phyloP scores from a whole-genome alignment of 108 stramenopile species.

The Schizochytrium sp. region DNA sequence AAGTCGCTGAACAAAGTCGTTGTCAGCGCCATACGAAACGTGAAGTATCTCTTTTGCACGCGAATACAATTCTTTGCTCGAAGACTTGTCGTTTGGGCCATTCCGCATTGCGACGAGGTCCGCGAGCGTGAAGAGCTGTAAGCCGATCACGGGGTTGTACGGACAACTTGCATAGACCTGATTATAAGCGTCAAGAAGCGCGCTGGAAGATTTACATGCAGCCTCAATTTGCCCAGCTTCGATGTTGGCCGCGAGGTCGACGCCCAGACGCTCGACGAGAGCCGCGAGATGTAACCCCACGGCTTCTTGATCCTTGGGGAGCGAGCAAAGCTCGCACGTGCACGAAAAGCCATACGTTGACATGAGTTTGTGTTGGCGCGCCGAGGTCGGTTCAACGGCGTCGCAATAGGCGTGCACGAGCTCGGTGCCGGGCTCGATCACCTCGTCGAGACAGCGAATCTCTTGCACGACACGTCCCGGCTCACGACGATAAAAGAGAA shows the following conservation, averaged over 20 bases:
- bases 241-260: conserved; percentile 30
- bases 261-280: conserved; percentile 44
- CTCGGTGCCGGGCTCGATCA: conserved; percentile 43
- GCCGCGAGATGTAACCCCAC: conserved; percentile 20
- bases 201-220: neutral
- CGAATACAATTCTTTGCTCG: neutral
- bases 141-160: conserved; percentile 49
- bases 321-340: conserved; percentile 35
- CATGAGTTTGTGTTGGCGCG: conserved; percentile 35
- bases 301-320: conserved; percentile 6
- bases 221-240: neutral
- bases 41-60: neutral
- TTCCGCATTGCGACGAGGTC: conserved; percentile 35
- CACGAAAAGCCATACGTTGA: conserved; percentile 56
- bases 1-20: neutral
- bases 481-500: conserved; percentile 39
- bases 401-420: conserved; percentile 61
- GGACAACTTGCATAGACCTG: conserved; percentile 6
- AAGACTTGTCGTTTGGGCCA: neutral
- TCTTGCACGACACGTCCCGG: neutral
- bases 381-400: conserved; percentile 33
- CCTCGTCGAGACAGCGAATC: conserved; percentile 26
- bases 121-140: conserved; percentile 58
- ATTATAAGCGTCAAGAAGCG: neutral
- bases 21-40: neutral